A percentile compares a stretch with the other conserved stretches of the same genome.
Evolutionary conservation across 441 rosid genomes (phyloP).

Genomic region (Syzygium syzygioides): DNA sequence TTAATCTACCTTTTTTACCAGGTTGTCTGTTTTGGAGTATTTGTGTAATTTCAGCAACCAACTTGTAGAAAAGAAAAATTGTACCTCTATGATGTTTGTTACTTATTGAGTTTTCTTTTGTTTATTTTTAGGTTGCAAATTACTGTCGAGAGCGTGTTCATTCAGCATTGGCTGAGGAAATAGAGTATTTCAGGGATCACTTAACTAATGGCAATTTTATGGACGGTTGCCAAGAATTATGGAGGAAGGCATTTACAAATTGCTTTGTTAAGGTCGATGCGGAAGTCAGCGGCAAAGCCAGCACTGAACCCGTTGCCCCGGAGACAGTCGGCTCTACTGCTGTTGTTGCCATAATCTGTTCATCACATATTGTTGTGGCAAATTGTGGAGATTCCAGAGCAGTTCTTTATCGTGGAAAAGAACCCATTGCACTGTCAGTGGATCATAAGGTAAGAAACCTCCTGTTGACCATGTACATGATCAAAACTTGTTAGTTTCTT

Average conservation of each 20-base stretch:
- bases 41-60: neutral
- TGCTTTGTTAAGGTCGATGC: conserved; percentile 71
- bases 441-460: conserved; percentile 74
- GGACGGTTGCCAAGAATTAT: conserved; percentile 54
- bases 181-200: conserved; percentile 32
- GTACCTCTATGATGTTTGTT: neutral
- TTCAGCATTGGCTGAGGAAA: conserved; percentile 56
- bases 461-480: neutral
- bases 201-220: conserved; percentile 27
- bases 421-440: conserved; percentile 71
- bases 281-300: conserved; percentile 59
- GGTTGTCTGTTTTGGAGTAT: neutral
- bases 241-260: conserved; percentile 63
- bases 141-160: conserved; percentile 67
- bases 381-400: conserved; percentile 98
- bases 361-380: conserved; percentile 77
- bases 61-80: neutral
- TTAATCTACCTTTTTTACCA: neutral
- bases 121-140: conserved; percentile 64
- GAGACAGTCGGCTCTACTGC: conserved; percentile 97
- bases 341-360: conserved; percentile 66
- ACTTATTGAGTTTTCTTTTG: conserved; percentile 4
- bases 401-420: conserved; percentile 82
- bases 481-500: neutral
- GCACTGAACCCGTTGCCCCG: conserved; percentile 59